Conservation (phyloP, 2,329 filamentous ascomycete genomes). For the Fusarium pseudonygamai region DNA sequence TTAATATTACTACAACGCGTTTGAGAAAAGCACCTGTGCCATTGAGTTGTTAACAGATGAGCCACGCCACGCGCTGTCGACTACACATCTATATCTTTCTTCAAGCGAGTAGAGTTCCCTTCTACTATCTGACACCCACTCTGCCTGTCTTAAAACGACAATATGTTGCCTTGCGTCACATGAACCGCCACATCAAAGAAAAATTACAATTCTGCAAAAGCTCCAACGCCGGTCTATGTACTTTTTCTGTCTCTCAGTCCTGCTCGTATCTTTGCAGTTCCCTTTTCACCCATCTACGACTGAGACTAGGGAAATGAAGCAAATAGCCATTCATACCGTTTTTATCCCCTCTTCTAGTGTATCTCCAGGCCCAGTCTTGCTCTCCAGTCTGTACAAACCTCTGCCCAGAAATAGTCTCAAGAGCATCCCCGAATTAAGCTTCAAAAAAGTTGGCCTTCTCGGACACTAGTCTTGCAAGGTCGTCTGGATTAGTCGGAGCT, state of each 20-base stretch:
- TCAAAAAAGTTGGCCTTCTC: neutral
- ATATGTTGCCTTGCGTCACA: neutral
- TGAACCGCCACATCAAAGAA: neutral
- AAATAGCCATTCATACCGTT: neutral
- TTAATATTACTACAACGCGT: neutral
- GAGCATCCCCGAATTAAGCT: neutral
- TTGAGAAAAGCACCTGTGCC: neutral
- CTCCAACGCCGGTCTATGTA: neutral
- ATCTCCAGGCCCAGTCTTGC: neutral
- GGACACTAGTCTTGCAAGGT: neutral
- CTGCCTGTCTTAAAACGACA: neutral
- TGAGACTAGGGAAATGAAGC: neutral
- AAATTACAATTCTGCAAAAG: neutral
- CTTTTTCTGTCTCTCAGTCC: neutral
- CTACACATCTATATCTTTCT: neutral
- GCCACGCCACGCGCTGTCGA: neutral
- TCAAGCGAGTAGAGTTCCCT: neutral
- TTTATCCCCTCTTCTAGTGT: neutral
- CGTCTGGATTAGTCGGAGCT: neutral
- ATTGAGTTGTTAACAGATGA: neutral
- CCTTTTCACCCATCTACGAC: neutral
- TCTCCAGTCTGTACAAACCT: too few relatives aligned
- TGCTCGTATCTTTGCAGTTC: neutral
- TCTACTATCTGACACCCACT: neutral
- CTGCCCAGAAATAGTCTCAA: neutral